A percentile compares a stretch with the other conserved stretches of the same genome.
phyloP scores from a whole-genome alignment of 257 asterid genomes.

The Nicotiana knightiana region DNA sequence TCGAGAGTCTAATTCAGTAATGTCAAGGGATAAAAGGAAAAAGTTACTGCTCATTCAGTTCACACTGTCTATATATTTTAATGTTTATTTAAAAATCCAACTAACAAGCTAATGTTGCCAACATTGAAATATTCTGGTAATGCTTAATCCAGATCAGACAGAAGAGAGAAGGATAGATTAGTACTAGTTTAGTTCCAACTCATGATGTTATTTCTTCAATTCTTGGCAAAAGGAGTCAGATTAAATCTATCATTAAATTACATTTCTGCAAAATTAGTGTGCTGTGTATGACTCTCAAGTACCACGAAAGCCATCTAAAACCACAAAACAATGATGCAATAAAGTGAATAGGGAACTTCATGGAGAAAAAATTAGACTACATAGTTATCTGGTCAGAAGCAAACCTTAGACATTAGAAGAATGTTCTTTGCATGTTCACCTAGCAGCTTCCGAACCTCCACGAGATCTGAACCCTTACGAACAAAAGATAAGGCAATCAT shows the following conservation, averaged over 20 bases:
- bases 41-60: neutral
- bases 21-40: neutral
- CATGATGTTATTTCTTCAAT: neutral
- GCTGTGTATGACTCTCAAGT: neutral
- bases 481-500: slow-evolving; percentile 72
- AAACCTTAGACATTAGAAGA: slow-evolving; percentile 72
- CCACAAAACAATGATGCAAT: neutral
- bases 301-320: neutral
- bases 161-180: neutral
- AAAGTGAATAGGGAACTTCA: neutral
- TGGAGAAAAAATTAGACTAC: neutral
- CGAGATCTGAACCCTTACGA: slow-evolving; percentile 68
- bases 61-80: neutral
- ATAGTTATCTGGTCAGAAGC: slow-evolving; percentile 6
- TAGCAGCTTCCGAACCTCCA: slow-evolving; percentile 57
- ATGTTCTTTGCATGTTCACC: slow-evolving; percentile 60
- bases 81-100: neutral
- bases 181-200: neutral
- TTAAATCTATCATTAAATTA: neutral
- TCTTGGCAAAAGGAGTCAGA: neutral
- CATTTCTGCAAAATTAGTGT: neutral
- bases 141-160: neutral
- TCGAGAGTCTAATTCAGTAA: neutral
- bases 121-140: neutral
- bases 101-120: neutral